Percentiles rank a stretch among this genome's conserved stretches.
These are phyloP conservation scores for Aspergillus bombycis DNA, from an alignment of 2,329 filamentous ascomycete genomes.

Conservation along the genomic window DNA sequence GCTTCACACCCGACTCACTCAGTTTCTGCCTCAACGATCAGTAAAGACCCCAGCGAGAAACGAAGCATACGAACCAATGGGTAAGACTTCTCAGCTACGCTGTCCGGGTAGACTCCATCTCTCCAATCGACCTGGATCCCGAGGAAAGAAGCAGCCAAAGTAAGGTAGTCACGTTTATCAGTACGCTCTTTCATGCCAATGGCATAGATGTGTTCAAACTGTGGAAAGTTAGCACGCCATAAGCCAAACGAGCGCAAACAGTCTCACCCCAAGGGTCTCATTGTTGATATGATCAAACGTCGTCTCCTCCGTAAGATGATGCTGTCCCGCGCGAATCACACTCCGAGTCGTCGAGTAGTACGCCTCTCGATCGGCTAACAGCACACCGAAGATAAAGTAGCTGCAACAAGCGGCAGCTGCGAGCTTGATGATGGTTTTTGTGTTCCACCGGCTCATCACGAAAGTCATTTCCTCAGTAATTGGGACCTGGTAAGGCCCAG, in stretches of 20 bases:
- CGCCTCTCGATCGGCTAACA: slow-evolving; percentile 3
- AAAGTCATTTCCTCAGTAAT: slow-evolving; percentile 4
- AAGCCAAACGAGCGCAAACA: neutral
- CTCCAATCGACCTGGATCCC: slow-evolving; percentile 51
- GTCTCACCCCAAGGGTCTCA: slow-evolving; percentile 31
- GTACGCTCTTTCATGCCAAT: slow-evolving; percentile 52
- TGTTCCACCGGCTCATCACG: slow-evolving; percentile 7
- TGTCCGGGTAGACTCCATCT: slow-evolving; percentile 47
- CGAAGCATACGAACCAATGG: slow-evolving; percentile 32
- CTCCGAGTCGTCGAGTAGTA: slow-evolving; percentile 8
- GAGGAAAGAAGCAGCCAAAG: slow-evolving; percentile 46
- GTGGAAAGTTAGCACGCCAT: neutral
- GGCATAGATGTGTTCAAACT: slow-evolving; percentile 52
- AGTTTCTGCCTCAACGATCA: slow-evolving; percentile 16
- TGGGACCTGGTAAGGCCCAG: neutral
- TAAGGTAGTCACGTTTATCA: slow-evolving; percentile 55
- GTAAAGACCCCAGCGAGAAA: neutral
- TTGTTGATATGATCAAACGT: slow-evolving; percentile 29
- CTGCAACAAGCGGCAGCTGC: slow-evolving; percentile 2
- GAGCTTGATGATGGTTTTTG: slow-evolving; percentile 8
- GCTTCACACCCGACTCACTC: slow-evolving; percentile 18
- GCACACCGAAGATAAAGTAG: slow-evolving; percentile 6
- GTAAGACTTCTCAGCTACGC: slow-evolving; percentile 47
- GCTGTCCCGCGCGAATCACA: slow-evolving; percentile 9
- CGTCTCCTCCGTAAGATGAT: slow-evolving; percentile 15